Percentiles rank a stretch among this genome's conserved stretches.
phyloP scores from a whole-genome alignment of 345 rosid species.

The Erodium maritimum region DNA sequence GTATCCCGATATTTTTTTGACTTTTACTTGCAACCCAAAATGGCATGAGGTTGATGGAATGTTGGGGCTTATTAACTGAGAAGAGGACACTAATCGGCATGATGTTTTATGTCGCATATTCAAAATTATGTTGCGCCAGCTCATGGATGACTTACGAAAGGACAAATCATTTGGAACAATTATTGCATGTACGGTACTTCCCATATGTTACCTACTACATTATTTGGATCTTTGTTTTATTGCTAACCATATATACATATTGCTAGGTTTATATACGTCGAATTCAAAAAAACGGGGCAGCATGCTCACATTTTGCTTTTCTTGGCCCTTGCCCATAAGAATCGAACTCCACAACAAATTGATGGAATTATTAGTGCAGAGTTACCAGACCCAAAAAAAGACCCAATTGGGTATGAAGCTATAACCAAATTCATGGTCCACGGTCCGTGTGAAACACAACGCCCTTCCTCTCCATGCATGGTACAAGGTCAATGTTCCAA shows the following conservation, averaged over 20 bases:
- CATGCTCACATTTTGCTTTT: constrained; percentile 3
- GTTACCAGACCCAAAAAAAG: neutral
- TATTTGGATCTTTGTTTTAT: neutral
- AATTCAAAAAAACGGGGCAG: neutral
- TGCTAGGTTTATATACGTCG: neutral
- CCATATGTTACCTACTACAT: neutral
- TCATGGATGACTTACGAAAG: no score
- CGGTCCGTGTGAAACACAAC: neutral
- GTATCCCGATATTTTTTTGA: constrained; percentile 8
- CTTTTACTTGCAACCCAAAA: constrained; percentile 10
- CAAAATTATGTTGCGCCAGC: no score
- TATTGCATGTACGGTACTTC: no score
- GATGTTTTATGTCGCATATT: no score
- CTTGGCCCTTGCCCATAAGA: neutral
- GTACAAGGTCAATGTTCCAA: neutral
- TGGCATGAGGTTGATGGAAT: constrained; percentile 6
- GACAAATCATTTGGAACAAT: no score
- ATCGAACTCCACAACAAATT: no score
- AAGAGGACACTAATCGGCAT: neutral
- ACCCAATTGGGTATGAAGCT: neutral
- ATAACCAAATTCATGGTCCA: no score
- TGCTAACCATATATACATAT: neutral
- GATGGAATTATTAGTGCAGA: neutral
- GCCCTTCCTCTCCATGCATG: neutral
- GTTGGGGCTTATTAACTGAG: neutral